Evolutionary conservation across 2,329 filamentous ascomycete species (phyloP).

Genomic region (Coniella vitis): DNA sequence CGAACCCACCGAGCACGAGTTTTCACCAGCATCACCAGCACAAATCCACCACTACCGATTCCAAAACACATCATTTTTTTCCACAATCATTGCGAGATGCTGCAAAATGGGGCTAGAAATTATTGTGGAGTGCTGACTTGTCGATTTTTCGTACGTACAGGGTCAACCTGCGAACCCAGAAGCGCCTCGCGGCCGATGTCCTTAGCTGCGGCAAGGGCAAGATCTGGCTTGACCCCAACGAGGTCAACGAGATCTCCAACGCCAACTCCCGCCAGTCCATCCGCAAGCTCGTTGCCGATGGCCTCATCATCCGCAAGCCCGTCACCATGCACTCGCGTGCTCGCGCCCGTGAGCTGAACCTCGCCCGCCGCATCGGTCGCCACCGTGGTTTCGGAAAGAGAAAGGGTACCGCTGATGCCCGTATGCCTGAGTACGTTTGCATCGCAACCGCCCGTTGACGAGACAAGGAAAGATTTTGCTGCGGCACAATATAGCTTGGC

Average conservation of each 20-base stretch:
- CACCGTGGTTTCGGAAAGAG: conserved; percentile 99
- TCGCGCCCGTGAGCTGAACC: conserved; percentile 90
- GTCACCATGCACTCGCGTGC: conserved; percentile 99
- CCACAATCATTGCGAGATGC: not conserved
- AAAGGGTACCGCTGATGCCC: conserved; percentile 99
- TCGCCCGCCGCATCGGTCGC: conserved; percentile 88
- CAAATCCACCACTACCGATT: conserved; percentile 6
- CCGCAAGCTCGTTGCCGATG: conserved; percentile 99
- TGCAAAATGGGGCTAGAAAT: not conserved
- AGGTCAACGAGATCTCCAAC: conserved; percentile 98
- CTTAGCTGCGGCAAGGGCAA: conserved; percentile 99
- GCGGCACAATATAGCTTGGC: no score
- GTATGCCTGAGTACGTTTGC: conserved; percentile 88
- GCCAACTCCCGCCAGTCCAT: conserved; percentile 99
- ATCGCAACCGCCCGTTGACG: not conserved
- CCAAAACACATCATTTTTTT: not conserved
- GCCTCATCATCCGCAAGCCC: conserved; percentile 99
- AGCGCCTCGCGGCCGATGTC: conserved; percentile 98
- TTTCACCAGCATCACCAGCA: not conserved
- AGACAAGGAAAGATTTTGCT: conserved; percentile 2
- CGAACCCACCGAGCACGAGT: not conserved
- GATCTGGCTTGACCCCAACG: conserved; percentile 99
- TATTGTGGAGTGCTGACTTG: conserved; percentile 14
- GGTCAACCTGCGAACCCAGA: conserved; percentile 99
- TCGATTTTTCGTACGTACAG: conserved; percentile 42